Evolutionary conservation across 345 rosid genomes (phyloP), one percentile per base, ranked within the genome.

Genomic region (Angophora floribunda): DNA sequence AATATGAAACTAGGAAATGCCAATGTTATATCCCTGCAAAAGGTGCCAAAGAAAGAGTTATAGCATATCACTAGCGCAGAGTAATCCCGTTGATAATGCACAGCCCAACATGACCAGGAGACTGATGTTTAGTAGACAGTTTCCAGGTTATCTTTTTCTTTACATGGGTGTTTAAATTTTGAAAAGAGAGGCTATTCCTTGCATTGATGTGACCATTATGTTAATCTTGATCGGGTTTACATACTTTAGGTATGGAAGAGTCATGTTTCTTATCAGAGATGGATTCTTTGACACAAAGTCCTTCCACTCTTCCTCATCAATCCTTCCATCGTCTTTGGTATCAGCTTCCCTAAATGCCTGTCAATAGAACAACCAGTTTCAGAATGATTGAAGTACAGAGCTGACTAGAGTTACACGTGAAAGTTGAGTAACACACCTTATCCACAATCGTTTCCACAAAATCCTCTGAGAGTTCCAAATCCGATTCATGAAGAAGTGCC

Each of bases 401-500:
- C 45, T 21, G 82, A 75, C 7, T 0, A 5, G 17, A 70, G 14
- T 41, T 3, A 59, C 8, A 4, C n/a, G 24, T 24, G 88, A 86
- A 9, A 63, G 30, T 24, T 21, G 80, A 57, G 85, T 26, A 9
- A 13, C 52, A 21, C 91, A 97, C 99, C 97, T 94, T 94, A 90
- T 94, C 94, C 19, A 97, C 97, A 63, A 96, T 96, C 32, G 89
- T 52, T 93, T 96, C 95, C n/a, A 97, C 93, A 49, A 91, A 80
- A 79, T 96, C 98, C 52, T 96, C 96, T 0, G 97, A 92, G 32
- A 97, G 92, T n/a, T 86, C 52, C 57, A 97, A 94, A 57, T 96
- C 98, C 0, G 99, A 97, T 91, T 96, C 99, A 21, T 94, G 94
- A 88, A 96, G 92, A 87, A 97, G 96, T n/a, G 98, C 99, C 88